Evolutionary conservation across 495 filamentous ascomycete species (phyloP).

Genomic region (Daldinia decipiens): DNA sequence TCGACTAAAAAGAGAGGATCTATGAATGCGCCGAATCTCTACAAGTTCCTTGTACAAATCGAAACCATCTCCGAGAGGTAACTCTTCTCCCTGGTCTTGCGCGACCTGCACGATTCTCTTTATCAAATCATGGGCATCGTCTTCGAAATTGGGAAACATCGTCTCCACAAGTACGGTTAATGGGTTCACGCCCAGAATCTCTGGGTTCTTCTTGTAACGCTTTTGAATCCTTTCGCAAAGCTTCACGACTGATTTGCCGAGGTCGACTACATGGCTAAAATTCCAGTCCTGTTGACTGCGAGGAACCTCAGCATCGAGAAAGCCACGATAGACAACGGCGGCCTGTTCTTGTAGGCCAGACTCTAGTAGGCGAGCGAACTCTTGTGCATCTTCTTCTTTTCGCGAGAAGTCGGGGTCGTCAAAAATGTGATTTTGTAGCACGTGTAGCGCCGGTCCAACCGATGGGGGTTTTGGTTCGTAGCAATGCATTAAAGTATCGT

Average conservation of each 20-base stretch:
- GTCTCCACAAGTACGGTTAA: constrained; percentile 81
- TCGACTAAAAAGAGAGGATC: constrained; percentile 69
- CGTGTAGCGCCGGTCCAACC: constrained; percentile 80
- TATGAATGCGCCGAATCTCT: constrained; percentile 81
- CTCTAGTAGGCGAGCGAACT: constrained; percentile 74
- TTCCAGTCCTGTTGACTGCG: constrained; percentile 81
- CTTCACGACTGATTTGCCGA: constrained; percentile 84
- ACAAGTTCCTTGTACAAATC: constrained; percentile 89
- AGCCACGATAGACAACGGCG: constrained; percentile 73
- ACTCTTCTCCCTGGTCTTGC: constrained; percentile 73
- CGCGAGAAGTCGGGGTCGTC: constrained; percentile 78
- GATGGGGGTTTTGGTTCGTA: constrained; percentile 86
- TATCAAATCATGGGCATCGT: constrained; percentile 85
- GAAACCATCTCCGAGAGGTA: constrained; percentile 90
- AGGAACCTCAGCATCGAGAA: constrained; percentile 78
- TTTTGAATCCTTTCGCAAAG: constrained; percentile 89
- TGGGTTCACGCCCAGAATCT: constrained; percentile 90
- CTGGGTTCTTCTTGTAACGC: constrained; percentile 86
- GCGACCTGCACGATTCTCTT: constrained; percentile 77
- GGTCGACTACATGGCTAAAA: constrained; percentile 84
- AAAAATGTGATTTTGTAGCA: constrained; percentile 86
- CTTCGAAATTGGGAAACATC: constrained; percentile 87
- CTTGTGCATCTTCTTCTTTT: constrained; percentile 71
- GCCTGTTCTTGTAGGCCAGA: constrained; percentile 79
- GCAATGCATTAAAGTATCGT: constrained; percentile 83